phyloP scores from a whole-genome alignment of 495 filamentous ascomycete species.

The Xylaria scruposa region DNA sequence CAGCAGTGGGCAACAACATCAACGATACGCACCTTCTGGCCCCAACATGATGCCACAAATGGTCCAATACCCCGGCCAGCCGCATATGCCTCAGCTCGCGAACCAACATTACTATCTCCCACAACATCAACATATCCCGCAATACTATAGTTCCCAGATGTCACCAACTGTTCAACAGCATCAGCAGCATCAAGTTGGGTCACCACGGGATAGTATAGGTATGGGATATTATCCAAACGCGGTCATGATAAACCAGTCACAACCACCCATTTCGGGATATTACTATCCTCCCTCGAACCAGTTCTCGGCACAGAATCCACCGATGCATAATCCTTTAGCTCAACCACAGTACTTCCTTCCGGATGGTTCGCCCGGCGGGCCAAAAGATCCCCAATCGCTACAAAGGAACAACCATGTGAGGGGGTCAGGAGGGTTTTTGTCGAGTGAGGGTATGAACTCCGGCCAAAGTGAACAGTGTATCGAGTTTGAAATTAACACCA shows the following conservation, averaged over 20 bases:
- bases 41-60: conserved; percentile 52
- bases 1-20: conserved; percentile 44
- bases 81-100: conserved; percentile 42
- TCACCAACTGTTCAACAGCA: conserved; percentile 34
- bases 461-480: neutral
- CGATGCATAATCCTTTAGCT: conserved; percentile 41
- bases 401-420: conserved; percentile 27
- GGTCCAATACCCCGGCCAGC: conserved; percentile 50
- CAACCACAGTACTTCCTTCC: conserved; percentile 41
- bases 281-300: conserved; percentile 47
- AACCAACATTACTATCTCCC: conserved; percentile 50
- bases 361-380: conserved; percentile 33
- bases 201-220: conserved; percentile 41
- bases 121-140: conserved; percentile 48
- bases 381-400: conserved; percentile 25
- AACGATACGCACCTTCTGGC: conserved; percentile 49
- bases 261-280: conserved; percentile 42
- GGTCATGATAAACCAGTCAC: conserved; percentile 46
- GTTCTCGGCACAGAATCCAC: conserved; percentile 38
- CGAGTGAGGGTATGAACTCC: conserved; percentile 19
- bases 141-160: conserved; percentile 47
- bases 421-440: conserved; percentile 5
- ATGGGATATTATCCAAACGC: conserved; percentile 47
- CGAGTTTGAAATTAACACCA: conserved; percentile 28
- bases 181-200: conserved; percentile 41